Conservation (phyloP, 2,329 filamentous ascomycete species). For the Colletotrichum sp. region DNA sequence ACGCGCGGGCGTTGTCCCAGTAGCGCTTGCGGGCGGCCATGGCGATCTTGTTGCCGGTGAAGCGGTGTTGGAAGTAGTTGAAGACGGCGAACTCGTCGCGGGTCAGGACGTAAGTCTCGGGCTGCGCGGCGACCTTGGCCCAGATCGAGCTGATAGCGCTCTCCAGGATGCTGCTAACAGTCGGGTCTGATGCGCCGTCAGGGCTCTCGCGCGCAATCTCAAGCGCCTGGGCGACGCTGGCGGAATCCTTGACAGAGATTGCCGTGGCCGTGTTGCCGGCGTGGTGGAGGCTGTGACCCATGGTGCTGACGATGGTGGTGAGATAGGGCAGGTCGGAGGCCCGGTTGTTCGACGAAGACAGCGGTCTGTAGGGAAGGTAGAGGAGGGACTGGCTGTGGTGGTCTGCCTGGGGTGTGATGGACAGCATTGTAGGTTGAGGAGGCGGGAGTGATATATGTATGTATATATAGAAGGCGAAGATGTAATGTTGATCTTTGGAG, state of each 20-base stretch:
- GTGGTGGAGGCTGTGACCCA: constrained; percentile 13
- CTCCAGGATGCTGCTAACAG: constrained; percentile 70
- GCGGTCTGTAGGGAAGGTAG: constrained; percentile 14
- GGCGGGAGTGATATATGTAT: not conserved
- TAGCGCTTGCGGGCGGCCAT: constrained; percentile 54
- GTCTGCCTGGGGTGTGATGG: constrained; percentile 21
- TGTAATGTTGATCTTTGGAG: constrained; percentile 8
- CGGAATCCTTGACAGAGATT: constrained; percentile 12
- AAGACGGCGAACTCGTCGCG: constrained; percentile 84
- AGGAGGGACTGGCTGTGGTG: constrained; percentile 18
- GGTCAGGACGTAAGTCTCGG: constrained; percentile 74
- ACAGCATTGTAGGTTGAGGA: constrained; percentile 17
- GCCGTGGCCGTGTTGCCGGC: constrained; percentile 24
- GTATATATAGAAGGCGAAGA: constrained; percentile 1
- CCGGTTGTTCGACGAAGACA: constrained; percentile 1
- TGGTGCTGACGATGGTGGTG: constrained; percentile 18
- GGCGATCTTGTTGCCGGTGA: constrained; percentile 56
- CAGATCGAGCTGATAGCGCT: constrained; percentile 68
- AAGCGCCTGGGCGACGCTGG: constrained; percentile 69
- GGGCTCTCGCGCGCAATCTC: constrained; percentile 78
- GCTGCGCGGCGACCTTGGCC: constrained; percentile 67
- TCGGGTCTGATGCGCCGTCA: constrained; percentile 67
- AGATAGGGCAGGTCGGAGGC: constrained; percentile 16
- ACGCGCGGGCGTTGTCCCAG: constrained; percentile 54
- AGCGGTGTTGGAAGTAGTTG: constrained; percentile 80